phyloP scores from a whole-genome alignment of 495 filamentous ascomycete genomes.

The Emericellopsis terricola region DNA sequence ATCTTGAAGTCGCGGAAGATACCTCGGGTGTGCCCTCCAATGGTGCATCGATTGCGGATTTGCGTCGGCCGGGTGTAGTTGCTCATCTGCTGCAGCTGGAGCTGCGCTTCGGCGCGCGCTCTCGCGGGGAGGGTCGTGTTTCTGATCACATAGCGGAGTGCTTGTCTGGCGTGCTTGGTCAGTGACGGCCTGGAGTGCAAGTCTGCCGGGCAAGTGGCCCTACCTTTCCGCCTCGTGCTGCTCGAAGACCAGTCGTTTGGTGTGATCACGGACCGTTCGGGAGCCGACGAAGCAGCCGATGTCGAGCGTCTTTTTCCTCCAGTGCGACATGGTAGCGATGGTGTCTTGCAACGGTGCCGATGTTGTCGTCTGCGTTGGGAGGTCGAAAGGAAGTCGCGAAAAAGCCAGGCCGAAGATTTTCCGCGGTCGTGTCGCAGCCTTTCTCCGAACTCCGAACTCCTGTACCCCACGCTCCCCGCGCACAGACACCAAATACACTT shows the following conservation, averaged over 20 bases:
- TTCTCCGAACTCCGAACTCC: too few species aligned
- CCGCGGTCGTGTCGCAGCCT: too few species aligned
- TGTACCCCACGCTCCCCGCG: too few species aligned
- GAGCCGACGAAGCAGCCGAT: constrained; percentile 72
- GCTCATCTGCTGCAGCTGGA: constrained; percentile 88
- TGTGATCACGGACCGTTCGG: constrained; percentile 75
- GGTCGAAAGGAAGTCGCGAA: too few species aligned
- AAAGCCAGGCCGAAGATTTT: too few species aligned
- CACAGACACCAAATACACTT: too few species aligned
- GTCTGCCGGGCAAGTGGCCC: constrained; percentile 2
- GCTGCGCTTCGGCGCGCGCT: constrained; percentile 72
- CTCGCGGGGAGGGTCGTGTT: constrained; percentile 74
- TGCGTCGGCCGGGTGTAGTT: constrained; percentile 82
- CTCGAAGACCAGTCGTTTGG: constrained; percentile 84
- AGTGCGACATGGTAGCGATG: constrained; percentile 19
- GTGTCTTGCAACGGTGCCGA: too few species aligned
- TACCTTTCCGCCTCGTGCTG: constrained; percentile 76
- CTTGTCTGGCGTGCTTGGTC: constrained; percentile 47
- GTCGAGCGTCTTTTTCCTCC: constrained; percentile 73
- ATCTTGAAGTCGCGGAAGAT: constrained; percentile 80
- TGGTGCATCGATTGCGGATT: constrained; percentile 81
- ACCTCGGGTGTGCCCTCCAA: constrained; percentile 72
- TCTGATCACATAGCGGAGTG: constrained; percentile 82
- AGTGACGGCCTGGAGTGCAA: background rate
- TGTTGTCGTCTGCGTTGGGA: too few species aligned